These are phyloP conservation scores for Aspergillus pseudoterreus DNA, from an alignment of 2,329 filamentous ascomycete genomes.

Conservation along the genomic window DNA sequence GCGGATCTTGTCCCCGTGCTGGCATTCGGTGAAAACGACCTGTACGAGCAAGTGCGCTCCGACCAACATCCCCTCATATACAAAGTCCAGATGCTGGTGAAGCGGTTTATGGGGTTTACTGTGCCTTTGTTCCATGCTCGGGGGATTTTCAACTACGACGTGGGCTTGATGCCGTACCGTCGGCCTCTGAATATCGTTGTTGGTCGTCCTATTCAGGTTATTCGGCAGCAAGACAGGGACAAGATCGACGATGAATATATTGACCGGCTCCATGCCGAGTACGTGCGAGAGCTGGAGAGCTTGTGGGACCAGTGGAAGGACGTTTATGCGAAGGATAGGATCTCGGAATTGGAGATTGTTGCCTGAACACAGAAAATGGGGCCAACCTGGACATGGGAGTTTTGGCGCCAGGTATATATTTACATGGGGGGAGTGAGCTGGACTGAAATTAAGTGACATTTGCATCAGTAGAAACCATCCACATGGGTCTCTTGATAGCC, in stretches of 20 bases:
- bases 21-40: constrained; percentile 90
- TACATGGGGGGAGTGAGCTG: not conserved
- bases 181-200: constrained; percentile 85
- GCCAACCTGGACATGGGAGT: not conserved
- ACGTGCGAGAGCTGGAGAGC: constrained; percentile 59
- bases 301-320: constrained; percentile 48
- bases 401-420: not conserved
- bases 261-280: constrained; percentile 73
- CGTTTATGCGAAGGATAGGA: constrained; percentile 41
- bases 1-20: constrained; percentile 91
- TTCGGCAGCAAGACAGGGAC: constrained; percentile 51
- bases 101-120: constrained; percentile 86
- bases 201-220: constrained; percentile 72
- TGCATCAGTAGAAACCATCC: too few relatives aligned
- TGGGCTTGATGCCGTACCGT: constrained; percentile 92
- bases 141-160: constrained; percentile 96
- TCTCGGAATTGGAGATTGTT: constrained; percentile 43
- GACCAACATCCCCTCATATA: constrained; percentile 75
- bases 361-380: constrained; percentile 20
- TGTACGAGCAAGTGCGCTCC: constrained; percentile 85
- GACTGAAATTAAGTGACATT: too few relatives aligned
- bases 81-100: constrained; percentile 75
- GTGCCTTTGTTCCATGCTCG: constrained; percentile 85
- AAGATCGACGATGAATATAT: constrained; percentile 72
- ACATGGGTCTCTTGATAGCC: too few relatives aligned